Base-by-base conservation (phyloP, 2,329 filamentous ascomycete genomes). In the Bipolaris zeicola region DNA sequence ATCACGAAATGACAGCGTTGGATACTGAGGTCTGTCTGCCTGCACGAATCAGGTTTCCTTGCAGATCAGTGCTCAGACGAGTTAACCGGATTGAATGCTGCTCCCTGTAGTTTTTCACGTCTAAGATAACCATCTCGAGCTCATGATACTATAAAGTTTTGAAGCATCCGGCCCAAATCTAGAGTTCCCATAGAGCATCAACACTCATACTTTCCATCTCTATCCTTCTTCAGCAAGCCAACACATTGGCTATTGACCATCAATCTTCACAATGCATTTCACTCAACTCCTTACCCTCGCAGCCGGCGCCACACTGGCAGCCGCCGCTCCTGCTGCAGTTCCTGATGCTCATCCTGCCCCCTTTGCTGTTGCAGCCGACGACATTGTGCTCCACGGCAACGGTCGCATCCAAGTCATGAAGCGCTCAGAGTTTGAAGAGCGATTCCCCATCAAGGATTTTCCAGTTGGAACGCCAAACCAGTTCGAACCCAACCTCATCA, bases 311-410 rank as follows among this genome's bases (percentile, higher is more conserved):
- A 53, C 57, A 16, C 44, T 62, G 11, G 55, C 63, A 7, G 54
- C 59, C 14, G 68, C 68, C 3, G 57, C 60, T 28, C 64, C 65
- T 28, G 47, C 52, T 24, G 11, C 50, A 11, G 31, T 13, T 11
- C 11, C 31, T 5, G 50, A 55, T 1, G 54, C 63, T 39, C 4
- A 22, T 18, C 18, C 38, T 41, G 38, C 38, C 6, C 13, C 20
- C 22, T 51, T 72, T 24, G 41, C n/a, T 11, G 44, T 72, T 6
- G 49, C 59, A 6, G 24, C 33, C 3, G 66, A 72, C 48, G 68
- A 72, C 45, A 62, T 69, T n/a, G 58, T 72, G 18, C 67, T 72
- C 14, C 66, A 68, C 22, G 60, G 66, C 36, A 57, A 61, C 0
- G 68, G 68, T 2, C 67, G 63, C 39, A 66, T 58, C 58, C 48